Percentiles rank a stretch among this genome's conserved stretches.
Conservation (phyloP, 208 protist genomes). For the Leishmania tropica region DNA sequence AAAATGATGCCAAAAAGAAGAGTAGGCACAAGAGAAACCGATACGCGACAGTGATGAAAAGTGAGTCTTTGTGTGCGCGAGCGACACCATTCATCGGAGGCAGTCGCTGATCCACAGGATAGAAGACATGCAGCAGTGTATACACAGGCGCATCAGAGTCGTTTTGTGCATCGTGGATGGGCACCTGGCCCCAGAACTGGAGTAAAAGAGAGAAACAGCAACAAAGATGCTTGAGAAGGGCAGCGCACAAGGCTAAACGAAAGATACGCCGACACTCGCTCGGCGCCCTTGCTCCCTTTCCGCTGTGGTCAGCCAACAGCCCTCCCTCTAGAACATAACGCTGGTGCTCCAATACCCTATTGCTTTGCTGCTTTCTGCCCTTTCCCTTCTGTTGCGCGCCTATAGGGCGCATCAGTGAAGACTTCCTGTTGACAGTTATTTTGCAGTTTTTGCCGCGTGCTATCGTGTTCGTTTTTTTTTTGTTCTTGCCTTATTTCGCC, state of each 20-base stretch:
- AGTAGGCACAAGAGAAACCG: neutral
- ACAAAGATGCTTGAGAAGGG: neutral
- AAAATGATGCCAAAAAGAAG: neutral
- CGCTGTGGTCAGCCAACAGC: neutral
- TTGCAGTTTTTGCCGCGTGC: neutral
- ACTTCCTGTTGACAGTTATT: neutral
- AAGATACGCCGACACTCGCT: neutral
- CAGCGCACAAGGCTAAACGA: neutral
- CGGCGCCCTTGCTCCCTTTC: neutral
- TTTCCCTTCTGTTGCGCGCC: neutral
- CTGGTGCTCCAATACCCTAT: neutral
- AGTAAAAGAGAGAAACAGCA: too few species aligned
- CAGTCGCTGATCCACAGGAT: neutral
- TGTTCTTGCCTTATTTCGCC: slow-evolving; percentile 2
- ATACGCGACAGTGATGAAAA: neutral
- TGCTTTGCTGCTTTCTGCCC: neutral
- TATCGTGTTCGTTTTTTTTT: neutral
- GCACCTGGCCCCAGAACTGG: neutral
- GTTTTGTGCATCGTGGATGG: neutral
- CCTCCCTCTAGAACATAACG: neutral
- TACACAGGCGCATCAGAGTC: neutral
- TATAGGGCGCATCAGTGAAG: too few species aligned
- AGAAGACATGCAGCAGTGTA: neutral
- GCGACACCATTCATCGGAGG: neutral
- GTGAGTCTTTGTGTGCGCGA: too few species aligned